Evolutionary conservation across 176 grass and related monocot species (phyloP).

Genomic region (Eremochloa ophiuroides): DNA sequence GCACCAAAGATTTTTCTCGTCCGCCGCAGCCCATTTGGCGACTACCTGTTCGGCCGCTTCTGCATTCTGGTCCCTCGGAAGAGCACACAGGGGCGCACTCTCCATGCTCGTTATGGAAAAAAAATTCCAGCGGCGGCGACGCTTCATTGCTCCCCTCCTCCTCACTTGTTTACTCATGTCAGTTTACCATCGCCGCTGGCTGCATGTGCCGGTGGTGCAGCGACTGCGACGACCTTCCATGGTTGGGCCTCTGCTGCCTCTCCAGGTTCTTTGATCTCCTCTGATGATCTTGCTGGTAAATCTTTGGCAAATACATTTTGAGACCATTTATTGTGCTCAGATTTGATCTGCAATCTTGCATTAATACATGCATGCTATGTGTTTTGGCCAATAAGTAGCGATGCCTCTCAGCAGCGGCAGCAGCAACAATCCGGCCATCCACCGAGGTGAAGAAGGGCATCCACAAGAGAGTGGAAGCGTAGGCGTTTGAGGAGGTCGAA

Average conservation of each 20-base stretch:
- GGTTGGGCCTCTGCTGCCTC: not conserved
- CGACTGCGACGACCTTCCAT: not conserved
- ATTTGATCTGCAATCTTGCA: not conserved
- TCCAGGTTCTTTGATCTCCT: not conserved
- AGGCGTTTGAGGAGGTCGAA: not conserved
- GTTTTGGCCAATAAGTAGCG: constrained; percentile 6
- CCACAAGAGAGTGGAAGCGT: not conserved
- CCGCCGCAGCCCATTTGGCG: not conserved
- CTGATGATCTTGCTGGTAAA: not conserved
- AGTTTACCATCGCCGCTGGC: not conserved
- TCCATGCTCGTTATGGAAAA: not conserved
- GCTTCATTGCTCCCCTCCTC: not conserved
- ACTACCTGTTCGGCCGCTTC: not conserved
- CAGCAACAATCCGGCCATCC: not conserved
- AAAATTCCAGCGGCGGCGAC: not conserved
- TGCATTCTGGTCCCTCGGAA: not conserved
- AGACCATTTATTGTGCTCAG: not conserved
- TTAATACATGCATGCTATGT: not conserved
- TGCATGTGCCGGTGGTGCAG: not conserved
- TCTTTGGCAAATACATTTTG: not conserved
- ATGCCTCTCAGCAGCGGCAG: not conserved
- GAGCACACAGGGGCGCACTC: not conserved
- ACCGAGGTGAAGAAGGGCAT: not conserved
- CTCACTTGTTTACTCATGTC: not conserved
- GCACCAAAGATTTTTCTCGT: constrained; percentile 28